These are phyloP conservation scores for Fusarium avenaceum DNA, from an alignment of 2,329 filamentous ascomycete species.

Conservation along the genomic window DNA sequence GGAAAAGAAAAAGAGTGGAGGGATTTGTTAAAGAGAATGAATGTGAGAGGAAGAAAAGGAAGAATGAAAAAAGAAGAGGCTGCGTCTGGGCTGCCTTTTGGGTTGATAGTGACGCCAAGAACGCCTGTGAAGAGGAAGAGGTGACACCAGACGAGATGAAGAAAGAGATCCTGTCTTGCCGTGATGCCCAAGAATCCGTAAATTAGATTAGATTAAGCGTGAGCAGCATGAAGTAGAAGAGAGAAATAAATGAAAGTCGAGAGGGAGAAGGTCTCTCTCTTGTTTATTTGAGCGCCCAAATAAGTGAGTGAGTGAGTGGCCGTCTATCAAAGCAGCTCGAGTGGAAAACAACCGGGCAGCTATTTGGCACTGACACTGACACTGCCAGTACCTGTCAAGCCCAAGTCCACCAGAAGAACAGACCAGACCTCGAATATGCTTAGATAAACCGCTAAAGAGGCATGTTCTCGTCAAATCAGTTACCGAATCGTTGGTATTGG, in stretches of 20 bases:
- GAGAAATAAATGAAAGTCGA: background rate
- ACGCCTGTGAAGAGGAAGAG: conserved; percentile 11
- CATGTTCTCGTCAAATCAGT: background rate
- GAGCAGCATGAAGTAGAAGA: background rate
- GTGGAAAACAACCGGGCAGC: background rate
- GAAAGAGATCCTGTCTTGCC: conserved; percentile 6
- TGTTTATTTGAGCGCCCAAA: too few species aligned
- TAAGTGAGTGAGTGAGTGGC: too few species aligned
- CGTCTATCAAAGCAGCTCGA: too few species aligned
- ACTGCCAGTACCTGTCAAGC: background rate
- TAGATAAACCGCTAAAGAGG: background rate
- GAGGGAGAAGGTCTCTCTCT: too few species aligned
- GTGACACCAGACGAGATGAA: conserved; percentile 39
- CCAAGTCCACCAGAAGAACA: background rate
- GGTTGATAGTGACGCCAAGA: conserved; percentile 29
- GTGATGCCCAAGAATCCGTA: conserved; percentile 8
- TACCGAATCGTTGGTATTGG: conserved; percentile 18
- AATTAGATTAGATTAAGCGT: background rate
- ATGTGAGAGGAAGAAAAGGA: conserved; percentile 1
- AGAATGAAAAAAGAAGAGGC: conserved; percentile 5
- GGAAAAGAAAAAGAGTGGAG: background rate
- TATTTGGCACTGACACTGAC: conserved; percentile 12
- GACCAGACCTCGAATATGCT: background rate
- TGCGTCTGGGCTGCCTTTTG: conserved; percentile 28
- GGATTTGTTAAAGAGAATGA: background rate